Conservation (phyloP, 2,329 filamentous ascomycete species). For the Metarhizium guizhouense region DNA sequence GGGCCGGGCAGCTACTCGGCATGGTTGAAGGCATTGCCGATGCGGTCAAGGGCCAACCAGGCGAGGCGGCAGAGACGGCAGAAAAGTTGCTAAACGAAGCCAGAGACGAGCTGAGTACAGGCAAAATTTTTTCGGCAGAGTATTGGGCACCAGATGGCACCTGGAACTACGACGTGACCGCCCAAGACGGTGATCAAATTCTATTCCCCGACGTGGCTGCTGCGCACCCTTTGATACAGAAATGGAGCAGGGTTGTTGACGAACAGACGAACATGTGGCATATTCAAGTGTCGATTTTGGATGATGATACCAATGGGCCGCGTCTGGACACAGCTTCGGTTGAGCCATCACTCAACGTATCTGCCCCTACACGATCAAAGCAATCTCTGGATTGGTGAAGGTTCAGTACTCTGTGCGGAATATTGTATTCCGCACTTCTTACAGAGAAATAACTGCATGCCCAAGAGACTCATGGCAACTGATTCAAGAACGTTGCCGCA, state of each 20-base stretch:
- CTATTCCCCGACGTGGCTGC: conserved; percentile 55
- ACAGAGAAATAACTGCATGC: background rate
- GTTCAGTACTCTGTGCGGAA: background rate
- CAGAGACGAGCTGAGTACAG: conserved; percentile 48
- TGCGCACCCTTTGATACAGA: conserved; percentile 57
- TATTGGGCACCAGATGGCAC: conserved; percentile 63
- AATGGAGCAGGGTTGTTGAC: conserved; percentile 42
- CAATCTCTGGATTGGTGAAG: conserved; percentile 31
- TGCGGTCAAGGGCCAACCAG: conserved; percentile 28
- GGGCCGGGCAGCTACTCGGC: conserved; percentile 67
- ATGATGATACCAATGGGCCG: conserved; percentile 21
- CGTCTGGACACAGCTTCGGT: conserved; percentile 18
- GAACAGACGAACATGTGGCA: conserved; percentile 23
- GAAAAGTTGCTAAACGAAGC: conserved; percentile 38
- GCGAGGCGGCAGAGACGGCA: conserved; percentile 13
- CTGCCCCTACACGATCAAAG: conserved; percentile 15
- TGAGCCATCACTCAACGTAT: conserved; percentile 18
- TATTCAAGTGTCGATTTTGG: conserved; percentile 23
- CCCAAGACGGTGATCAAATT: conserved; percentile 29
- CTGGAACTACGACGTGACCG: conserved; percentile 54
- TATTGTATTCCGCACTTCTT: background rate
- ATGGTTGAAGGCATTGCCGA: conserved; percentile 61
- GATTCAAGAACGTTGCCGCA: background rate
- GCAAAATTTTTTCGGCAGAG: conserved; percentile 53
- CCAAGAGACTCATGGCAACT: background rate